Percentiles rank a stretch among this genome's conserved stretches.
These are phyloP conservation scores for Simplicillium sp. DNA, from an alignment of 2,329 filamentous ascomycete species.

Conservation along the genomic window DNA sequence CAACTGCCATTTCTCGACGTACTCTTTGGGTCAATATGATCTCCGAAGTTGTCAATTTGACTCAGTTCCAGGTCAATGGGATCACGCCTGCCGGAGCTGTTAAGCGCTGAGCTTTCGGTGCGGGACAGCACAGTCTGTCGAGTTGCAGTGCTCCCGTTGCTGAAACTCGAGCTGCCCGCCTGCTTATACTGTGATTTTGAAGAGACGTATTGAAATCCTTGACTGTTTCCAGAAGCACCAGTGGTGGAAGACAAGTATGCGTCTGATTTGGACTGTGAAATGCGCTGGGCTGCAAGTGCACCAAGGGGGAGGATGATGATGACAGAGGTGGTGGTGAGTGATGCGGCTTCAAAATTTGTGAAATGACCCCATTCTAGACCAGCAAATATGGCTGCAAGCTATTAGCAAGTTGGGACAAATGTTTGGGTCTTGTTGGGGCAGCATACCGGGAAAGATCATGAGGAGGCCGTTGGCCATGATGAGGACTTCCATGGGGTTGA, in stretches of 20 bases:
- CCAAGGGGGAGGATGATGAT: conserved; percentile 42
- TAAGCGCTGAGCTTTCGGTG: neutral
- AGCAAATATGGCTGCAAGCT: conserved; percentile 36
- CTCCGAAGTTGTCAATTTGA: conserved; percentile 4
- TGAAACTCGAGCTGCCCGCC: no score
- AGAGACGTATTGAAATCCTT: no score
- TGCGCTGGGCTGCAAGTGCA: conserved; percentile 39
- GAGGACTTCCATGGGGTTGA: conserved; percentile 44
- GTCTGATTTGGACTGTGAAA: conserved; percentile 13
- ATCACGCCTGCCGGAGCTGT: conserved; percentile 1
- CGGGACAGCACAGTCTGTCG: neutral
- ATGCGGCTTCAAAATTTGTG: conserved; percentile 37
- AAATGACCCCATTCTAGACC: conserved; percentile 33
- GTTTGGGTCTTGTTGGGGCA: neutral
- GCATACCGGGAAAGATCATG: conserved; percentile 45
- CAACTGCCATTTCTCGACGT: no score
- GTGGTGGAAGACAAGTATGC: no score
- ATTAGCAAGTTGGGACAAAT: neutral
- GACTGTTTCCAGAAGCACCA: no score
- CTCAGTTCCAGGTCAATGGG: conserved; percentile 7
- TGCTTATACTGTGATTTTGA: no score
- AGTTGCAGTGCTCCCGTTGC: no score
- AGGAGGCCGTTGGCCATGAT: conserved; percentile 46
- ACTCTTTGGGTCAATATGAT: no score
- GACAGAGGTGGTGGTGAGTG: conserved; percentile 38